phyloP scores from a whole-genome alignment of 2,329 filamentous ascomycete genomes.

The Xylariaceae sp. region DNA sequence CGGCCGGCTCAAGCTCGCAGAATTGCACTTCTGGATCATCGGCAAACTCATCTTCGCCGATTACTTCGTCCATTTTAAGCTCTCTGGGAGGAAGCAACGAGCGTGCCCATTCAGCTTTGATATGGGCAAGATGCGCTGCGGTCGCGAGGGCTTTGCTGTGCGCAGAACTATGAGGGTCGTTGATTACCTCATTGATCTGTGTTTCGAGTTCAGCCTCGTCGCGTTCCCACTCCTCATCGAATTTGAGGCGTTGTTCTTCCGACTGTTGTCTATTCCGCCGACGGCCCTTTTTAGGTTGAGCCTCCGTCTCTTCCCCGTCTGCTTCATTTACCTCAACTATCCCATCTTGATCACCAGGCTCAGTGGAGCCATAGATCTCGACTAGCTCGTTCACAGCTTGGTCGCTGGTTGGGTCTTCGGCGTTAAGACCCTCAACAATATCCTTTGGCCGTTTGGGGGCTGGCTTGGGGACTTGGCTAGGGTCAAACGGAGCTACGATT shows the following conservation, averaged over 20 bases:
- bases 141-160: constrained; percentile 64
- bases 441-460: constrained; percentile 36
- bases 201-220: constrained; percentile 70
- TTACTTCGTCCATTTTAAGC: constrained; percentile 66
- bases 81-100: constrained; percentile 54
- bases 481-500: constrained; percentile 40
- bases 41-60: constrained; percentile 82
- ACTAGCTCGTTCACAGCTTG: constrained; percentile 52
- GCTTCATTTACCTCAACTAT: constrained; percentile 40
- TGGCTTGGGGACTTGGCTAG: constrained; percentile 31
- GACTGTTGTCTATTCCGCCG: constrained; percentile 24
- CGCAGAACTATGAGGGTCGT: constrained; percentile 60
- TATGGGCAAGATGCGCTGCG: constrained; percentile 60
- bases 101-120: constrained; percentile 59
- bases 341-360: constrained; percentile 39
- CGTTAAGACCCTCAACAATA: constrained; percentile 36
- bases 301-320: constrained; percentile 39
- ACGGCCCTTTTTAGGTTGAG: constrained; percentile 18
- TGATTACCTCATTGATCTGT: constrained; percentile 74
- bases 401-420: constrained; percentile 45
- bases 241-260: constrained; percentile 53
- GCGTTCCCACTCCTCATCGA: constrained; percentile 66
- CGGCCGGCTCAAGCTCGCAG: constrained; percentile 75
- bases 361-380: constrained; percentile 42
- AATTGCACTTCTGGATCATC: constrained; percentile 86